Evolutionary conservation across 306 rosid genomes (phyloP).

Genomic region (Albizia julibrissin): DNA sequence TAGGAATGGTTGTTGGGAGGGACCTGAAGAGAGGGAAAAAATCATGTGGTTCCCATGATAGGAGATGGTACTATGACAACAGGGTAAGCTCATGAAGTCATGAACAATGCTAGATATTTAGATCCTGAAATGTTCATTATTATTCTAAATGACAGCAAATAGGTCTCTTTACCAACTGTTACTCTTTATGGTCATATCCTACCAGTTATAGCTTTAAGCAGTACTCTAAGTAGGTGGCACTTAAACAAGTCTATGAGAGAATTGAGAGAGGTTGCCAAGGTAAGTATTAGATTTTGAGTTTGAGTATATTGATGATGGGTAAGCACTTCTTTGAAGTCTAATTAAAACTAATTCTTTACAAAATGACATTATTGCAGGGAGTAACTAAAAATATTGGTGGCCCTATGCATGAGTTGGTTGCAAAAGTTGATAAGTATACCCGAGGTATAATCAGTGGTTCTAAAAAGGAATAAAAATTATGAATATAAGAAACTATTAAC

Average conservation of each 20-base stretch:
- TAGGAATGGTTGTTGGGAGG: conserved; percentile 98
- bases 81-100: conserved; percentile 98
- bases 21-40: conserved; percentile 78
- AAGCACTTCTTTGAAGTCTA: background rate
- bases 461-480: background rate
- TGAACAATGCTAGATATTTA: conserved; percentile 94
- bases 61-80: conserved; percentile 99
- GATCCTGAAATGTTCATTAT: conserved; percentile 92
- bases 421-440: conserved; percentile 97
- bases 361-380: conserved; percentile 56
- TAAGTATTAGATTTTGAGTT: conserved; percentile 38
- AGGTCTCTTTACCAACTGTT: conserved; percentile 92
- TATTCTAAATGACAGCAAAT: conserved; percentile 89
- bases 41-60: conserved; percentile 78
- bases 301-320: background rate
- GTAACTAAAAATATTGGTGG: conserved; percentile 90
- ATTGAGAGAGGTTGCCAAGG: conserved; percentile 96
- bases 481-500: too few species aligned
- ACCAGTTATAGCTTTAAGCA: conserved; percentile 41
- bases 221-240: conserved; percentile 49
- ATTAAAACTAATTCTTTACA: conserved; percentile 23
- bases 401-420: conserved; percentile 88
- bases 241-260: conserved; percentile 43
- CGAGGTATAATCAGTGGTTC: conserved; percentile 98
- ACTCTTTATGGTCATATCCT: conserved; percentile 76